These are phyloP conservation scores for Phylloporus sp. DNA, from an alignment of 768 basidiomycete genomes.

Conservation along the genomic window DNA sequence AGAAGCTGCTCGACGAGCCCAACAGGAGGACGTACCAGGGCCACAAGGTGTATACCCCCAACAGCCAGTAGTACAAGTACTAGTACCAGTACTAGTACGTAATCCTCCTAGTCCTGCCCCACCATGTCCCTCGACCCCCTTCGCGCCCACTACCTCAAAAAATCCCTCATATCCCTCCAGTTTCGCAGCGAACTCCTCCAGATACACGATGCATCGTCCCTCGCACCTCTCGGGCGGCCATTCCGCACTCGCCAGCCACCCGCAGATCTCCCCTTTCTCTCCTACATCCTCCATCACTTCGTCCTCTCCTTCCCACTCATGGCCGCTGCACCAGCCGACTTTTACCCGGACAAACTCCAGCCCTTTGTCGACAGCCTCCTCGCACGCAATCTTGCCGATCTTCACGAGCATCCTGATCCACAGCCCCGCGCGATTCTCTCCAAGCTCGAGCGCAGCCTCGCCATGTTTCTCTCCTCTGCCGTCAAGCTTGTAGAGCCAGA, in stretches of 20 bases:
- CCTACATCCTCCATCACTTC: constrained; percentile 85
- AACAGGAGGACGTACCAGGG: constrained; percentile 30
- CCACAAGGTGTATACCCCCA: constrained; percentile 31
- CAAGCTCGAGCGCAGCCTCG: constrained; percentile 81
- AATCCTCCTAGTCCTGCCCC: constrained; percentile 12
- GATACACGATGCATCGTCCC: constrained; percentile 49
- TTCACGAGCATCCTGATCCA: constrained; percentile 54
- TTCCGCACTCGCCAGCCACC: constrained; percentile 64
- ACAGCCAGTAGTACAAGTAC: constrained; percentile 8
- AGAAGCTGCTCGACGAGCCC: constrained; percentile 39
- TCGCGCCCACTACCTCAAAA: constrained; percentile 98
- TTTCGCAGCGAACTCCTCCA: constrained; percentile 78
- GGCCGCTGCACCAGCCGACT: constrained; percentile 79
- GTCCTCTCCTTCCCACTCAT: constrained; percentile 81
- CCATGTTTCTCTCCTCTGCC: constrained; percentile 77
- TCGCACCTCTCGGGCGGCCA: constrained; percentile 89
- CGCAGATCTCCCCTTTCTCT: constrained; percentile 82
- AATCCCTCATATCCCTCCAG: constrained; percentile 85
- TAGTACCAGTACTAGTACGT: constrained; percentile 5
- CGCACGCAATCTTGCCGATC: constrained; percentile 75
- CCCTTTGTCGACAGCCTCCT: constrained; percentile 86
- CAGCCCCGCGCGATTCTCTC: constrained; percentile 63
- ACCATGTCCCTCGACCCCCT: constrained; percentile 65
- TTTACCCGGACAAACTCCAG: constrained; percentile 93
- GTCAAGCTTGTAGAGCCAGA: constrained; percentile 81